Base-by-base conservation (phyloP, 2,329 filamentous ascomycete species). In the Proliferodiscus dingleyae region DNA sequence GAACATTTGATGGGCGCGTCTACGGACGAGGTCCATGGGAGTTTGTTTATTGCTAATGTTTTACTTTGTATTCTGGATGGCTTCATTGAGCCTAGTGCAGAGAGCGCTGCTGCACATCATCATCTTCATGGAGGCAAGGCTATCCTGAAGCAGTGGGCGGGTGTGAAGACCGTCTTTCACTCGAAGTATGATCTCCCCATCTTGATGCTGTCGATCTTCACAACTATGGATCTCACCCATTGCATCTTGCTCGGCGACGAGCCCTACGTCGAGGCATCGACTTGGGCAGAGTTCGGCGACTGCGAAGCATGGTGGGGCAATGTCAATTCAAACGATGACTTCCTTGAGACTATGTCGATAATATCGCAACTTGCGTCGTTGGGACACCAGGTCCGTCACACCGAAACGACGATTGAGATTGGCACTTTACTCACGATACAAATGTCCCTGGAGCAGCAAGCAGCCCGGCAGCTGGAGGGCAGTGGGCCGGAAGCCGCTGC, bases 141-240 rank as follows among this genome's bases (percentile, higher is more conserved):
- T 3, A 59, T 58, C 22, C 43, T 61, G 21, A 57, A 54, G 29
- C 55, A 59, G 41, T 59, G 58, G 58, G 55, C 45, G 23, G 55
- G 57, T 5, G 50, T 54, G 38, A 47, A 45, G 23, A 51, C 47
- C 4, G 53, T 58, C 7, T 51, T 61, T 19, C 43, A 52, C 9
- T 28, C 38, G 21, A 58, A 58, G 23, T 29, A 46, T 19, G 55
- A 61, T 19, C 41, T 61, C 8, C 58, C 58, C 3, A 61, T 68
- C 9, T 58, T 71, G 52, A 66, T 72, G 37, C 45, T 71, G 5
- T 70, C 69, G 0, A 68, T 70, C 38, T 72, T 71, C 37, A 64
- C 64, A 2, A 70, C 69, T 0, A 66, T 68, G 43, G 69, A 72
- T 45, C 58, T 72, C 8, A 71, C 68, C 0, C 64, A 68, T 8